Percentiles rank a stretch among this genome's conserved stretches.
Conservation (phyloP, 2,329 filamentous ascomycete species). For the Paraphoma sp. region DNA sequence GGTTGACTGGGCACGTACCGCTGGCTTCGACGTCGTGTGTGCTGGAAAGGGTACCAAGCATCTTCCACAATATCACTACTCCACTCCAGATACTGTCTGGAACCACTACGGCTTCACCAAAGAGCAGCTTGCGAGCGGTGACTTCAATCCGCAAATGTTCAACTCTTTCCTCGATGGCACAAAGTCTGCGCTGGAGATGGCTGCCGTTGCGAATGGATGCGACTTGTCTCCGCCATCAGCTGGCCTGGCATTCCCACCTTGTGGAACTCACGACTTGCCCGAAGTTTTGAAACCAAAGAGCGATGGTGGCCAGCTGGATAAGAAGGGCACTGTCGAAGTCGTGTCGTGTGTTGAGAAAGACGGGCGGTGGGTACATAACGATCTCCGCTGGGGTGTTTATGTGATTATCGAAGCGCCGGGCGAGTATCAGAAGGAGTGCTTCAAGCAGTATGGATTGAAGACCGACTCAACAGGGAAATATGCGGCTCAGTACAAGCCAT, state of each 20-base stretch:
- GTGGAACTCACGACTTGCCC: constrained; percentile 53
- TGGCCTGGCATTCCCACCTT: constrained; percentile 54
- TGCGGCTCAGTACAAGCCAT: constrained; percentile 56
- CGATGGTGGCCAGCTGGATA: constrained; percentile 52
- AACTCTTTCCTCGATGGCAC: constrained; percentile 59
- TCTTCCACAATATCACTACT: constrained; percentile 54
- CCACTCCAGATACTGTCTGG: constrained; percentile 57
- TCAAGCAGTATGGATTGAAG: constrained; percentile 55
- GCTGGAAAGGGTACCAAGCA: constrained; percentile 57
- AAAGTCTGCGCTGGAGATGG: constrained; percentile 57
- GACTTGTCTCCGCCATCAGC: constrained; percentile 50
- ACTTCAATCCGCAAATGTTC: constrained; percentile 59
- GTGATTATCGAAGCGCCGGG: constrained; percentile 54
- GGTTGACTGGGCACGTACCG: constrained; percentile 54
- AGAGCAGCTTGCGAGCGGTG: constrained; percentile 51
- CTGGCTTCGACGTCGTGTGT: constrained; percentile 55
- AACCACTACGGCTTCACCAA: constrained; percentile 55
- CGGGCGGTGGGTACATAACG: constrained; percentile 50
- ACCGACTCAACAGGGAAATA: constrained; percentile 52
- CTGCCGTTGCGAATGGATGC: constrained; percentile 56
- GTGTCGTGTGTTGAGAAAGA: constrained; percentile 55
- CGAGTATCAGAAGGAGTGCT: constrained; percentile 53
- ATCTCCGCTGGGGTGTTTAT: constrained; percentile 54
- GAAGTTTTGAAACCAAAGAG: constrained; percentile 48
- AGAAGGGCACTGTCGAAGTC: constrained; percentile 55